Evolutionary conservation across 495 filamentous ascomycete species (phyloP), one percentile per base, ranked within the genome.

Genomic region (Zalerion maritima): DNA sequence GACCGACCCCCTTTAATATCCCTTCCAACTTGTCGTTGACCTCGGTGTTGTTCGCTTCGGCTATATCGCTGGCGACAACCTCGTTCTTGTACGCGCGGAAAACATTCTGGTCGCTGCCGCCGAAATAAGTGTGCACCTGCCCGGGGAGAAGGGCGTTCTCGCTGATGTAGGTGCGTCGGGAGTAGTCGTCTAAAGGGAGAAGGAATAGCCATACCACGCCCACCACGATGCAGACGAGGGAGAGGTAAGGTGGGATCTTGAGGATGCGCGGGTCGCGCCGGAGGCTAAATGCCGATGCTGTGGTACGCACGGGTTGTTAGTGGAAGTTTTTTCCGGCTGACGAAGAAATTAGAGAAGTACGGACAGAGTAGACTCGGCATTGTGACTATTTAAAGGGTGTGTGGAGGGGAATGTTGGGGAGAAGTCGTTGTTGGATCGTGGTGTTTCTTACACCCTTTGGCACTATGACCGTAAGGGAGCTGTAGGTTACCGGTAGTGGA

Each of bases 51-150:
- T 43, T 51, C 39, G 60, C 58, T 22, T 61, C 66, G 40, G 45
- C 57, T 36, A 83, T 49, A 18, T n/a, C n/a, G n/a, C n/a, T n/a
- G n/a, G 63, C 66, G 38, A 77, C 67, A 14, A 93, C 60, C 51
- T 97, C 89, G 46, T 79, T 73, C 43, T 80, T 75, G 48, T 92
- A 96, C 4, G 85, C 91, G 6, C 86, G 69, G 54, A 96, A 94
- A 35, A 96, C 68, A 46, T 94, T 78, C 56, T 94, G 85, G 45
- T 97, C 89, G 49, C 81, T 91, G 14, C 89, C 87, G 2, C 80
- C 75, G 44, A 97, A 97, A 49, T 97, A 96, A 0, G 91, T 92
- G 54, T 96, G 85, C 8, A 96, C 89, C 46, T 96, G 89, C 10
- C 87, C 89, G 1, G 89, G 89, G 11, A 97, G 63, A 6, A 97